phyloP scores from a whole-genome alignment of 75 land plant species.

The Pseudotsuga menziesii region DNA sequence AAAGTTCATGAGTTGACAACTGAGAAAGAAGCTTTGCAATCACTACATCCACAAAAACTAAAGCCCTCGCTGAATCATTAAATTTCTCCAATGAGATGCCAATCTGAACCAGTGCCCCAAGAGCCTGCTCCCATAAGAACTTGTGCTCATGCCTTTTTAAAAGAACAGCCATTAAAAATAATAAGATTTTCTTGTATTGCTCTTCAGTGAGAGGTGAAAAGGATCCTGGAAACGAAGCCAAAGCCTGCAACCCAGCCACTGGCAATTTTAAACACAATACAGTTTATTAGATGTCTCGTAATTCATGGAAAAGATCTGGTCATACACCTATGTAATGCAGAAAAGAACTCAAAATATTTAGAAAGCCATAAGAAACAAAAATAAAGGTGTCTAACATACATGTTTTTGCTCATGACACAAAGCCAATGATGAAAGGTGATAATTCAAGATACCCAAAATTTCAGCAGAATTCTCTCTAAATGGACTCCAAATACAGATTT shows the following conservation, averaged over 20 bases:
- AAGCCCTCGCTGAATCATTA: too few relatives aligned
- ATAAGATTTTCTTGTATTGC: too few relatives aligned
- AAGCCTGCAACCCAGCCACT: constrained; percentile 78
- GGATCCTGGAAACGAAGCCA: neutral
- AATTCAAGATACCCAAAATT: neutral
- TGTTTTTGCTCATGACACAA: neutral
- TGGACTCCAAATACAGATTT: neutral
- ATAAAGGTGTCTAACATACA: neutral
- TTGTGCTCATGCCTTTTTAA: too few relatives aligned
- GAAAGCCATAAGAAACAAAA: neutral
- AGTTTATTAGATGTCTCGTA: neutral
- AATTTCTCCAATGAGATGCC: too few relatives aligned
- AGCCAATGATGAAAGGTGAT: neutral
- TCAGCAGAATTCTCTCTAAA: neutral
- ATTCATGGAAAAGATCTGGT: neutral
- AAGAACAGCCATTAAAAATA: too few relatives aligned
- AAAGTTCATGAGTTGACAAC: too few relatives aligned
- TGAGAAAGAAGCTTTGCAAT: too few relatives aligned
- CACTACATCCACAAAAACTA: too few relatives aligned
- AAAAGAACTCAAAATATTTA: neutral
- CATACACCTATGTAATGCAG: neutral
- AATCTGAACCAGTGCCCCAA: too few relatives aligned
- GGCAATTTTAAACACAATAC: constrained; percentile 20
- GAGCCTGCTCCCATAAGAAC: too few relatives aligned
- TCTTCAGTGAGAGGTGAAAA: too few relatives aligned